These are phyloP conservation scores for Vanrija pseudolonga DNA, from an alignment of 1,284 basidiomycete species.

Conservation along the genomic window DNA sequence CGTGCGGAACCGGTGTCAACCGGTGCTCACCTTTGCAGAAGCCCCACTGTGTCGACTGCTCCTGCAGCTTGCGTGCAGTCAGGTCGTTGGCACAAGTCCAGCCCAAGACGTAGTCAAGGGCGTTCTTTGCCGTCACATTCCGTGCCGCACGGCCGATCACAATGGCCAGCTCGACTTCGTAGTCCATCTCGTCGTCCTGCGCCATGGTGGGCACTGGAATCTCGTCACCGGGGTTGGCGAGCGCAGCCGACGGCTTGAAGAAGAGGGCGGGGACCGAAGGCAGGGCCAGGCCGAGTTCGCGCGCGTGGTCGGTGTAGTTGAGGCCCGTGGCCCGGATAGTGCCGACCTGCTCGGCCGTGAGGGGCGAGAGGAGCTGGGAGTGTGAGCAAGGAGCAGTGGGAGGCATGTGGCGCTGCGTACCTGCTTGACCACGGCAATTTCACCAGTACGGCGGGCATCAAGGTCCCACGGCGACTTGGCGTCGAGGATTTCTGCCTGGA, in stretches of 20 bases:
- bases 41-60: slow-evolving; percentile 64
- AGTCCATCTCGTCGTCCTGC: slow-evolving; percentile 72
- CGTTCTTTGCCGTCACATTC: slow-evolving; percentile 69
- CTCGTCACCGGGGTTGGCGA: slow-evolving; percentile 66
- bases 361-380: slow-evolving; percentile 33
- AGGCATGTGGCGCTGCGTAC: neutral
- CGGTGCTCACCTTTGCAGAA: slow-evolving; percentile 68
- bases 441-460: slow-evolving; percentile 1
- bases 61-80: slow-evolving; percentile 73
- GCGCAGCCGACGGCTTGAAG: slow-evolving; percentile 69
- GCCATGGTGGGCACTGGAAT: slow-evolving; percentile 66
- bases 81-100: slow-evolving; percentile 79
- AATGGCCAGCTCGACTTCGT: slow-evolving; percentile 80
- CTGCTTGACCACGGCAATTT: neutral
- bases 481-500: slow-evolving; percentile 24
- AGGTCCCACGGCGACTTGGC: slow-evolving; percentile 22
- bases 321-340: slow-evolving; percentile 36
- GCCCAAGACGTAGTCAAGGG: slow-evolving; percentile 74
- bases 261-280: slow-evolving; percentile 67
- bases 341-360: slow-evolving; percentile 26
- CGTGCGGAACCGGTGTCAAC: neutral
- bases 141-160: slow-evolving; percentile 77
- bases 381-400: neutral
- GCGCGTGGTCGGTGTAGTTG: slow-evolving; percentile 32
- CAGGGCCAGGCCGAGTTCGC: slow-evolving; percentile 17